These are phyloP conservation scores for Dryas alaskensis DNA, from an alignment of 306 rosid genomes.

Conservation along the genomic window DNA sequence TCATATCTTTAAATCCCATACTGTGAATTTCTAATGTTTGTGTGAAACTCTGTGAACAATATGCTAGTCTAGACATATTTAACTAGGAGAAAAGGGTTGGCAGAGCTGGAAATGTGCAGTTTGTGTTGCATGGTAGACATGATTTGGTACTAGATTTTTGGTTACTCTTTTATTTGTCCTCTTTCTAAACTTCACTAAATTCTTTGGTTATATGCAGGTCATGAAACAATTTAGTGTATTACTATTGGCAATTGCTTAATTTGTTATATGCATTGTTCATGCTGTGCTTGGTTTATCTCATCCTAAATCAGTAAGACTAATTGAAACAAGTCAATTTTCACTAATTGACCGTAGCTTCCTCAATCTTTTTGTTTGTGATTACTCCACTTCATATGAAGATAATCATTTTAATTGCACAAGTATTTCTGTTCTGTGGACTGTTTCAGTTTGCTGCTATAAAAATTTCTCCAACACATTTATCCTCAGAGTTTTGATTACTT, in stretches of 20 bases:
- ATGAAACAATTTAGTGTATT: not conserved
- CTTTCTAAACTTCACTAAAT: not conserved
- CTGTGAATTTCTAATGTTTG: not conserved
- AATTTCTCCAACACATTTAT: not conserved
- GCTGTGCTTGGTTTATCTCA: not conserved
- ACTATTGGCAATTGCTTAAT: not conserved
- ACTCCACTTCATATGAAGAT: not conserved
- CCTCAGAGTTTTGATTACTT: not conserved
- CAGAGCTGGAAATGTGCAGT: not conserved
- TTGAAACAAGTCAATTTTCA: not conserved
- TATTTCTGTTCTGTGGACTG: not conserved
- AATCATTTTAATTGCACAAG: not conserved
- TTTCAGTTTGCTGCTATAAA: not conserved
- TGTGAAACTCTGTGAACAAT: not conserved
- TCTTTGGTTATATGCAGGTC: not conserved
- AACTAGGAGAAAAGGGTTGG: not conserved
- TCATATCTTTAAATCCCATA: not conserved
- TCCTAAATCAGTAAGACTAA: not conserved
- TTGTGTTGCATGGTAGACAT: not conserved
- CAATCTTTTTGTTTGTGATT: not conserved
- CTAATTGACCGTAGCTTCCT: not conserved
- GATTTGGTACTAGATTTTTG: not conserved
- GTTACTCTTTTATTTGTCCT: not conserved
- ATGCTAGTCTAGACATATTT: not conserved
- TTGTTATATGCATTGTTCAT: conserved; percentile 3